Evolutionary conservation across 108 stramenopile species (phyloP).

Genomic region (Aurantiochytrium sp.): DNA sequence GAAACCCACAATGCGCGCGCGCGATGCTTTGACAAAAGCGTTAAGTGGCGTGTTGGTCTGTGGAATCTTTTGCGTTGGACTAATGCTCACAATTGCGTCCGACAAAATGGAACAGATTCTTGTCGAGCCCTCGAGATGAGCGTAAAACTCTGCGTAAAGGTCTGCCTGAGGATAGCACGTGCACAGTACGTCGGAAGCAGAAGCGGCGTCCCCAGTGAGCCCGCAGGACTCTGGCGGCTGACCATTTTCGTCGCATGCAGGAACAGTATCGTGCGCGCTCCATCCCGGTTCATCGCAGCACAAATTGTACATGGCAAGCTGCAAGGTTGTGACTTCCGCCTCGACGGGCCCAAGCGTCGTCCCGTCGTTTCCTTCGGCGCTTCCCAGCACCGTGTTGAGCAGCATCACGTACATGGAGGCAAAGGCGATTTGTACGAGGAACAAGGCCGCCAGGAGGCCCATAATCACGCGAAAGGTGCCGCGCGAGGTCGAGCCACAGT

Average conservation of each 20-base stretch:
- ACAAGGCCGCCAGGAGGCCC: neutral
- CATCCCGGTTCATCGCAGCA: neutral
- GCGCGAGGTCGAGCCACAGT: neutral
- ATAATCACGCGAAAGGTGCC: neutral
- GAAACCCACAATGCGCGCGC: slow-evolving; percentile 6
- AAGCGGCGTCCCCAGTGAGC: neutral
- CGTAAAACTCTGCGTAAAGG: neutral
- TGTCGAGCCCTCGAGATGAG: neutral
- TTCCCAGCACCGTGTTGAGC: neutral
- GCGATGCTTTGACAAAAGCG: neutral
- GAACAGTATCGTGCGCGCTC: neutral
- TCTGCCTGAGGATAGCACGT: neutral
- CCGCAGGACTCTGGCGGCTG: neutral
- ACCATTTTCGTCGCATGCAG: neutral
- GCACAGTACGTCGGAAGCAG: neutral
- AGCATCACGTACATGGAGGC: neutral
- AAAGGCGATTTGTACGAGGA: neutral
- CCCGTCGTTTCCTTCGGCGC: neutral
- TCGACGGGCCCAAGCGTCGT: neutral
- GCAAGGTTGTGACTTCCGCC: neutral
- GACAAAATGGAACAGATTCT: neutral
- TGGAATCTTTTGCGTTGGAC: neutral
- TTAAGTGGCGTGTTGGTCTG: neutral
- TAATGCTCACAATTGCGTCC: neutral
- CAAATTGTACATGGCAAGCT: neutral